Percentiles rank a stretch among this genome's conserved stretches.
Conservation (phyloP, 164 flowering plant species). For the Sextonia rubra region DNA sequence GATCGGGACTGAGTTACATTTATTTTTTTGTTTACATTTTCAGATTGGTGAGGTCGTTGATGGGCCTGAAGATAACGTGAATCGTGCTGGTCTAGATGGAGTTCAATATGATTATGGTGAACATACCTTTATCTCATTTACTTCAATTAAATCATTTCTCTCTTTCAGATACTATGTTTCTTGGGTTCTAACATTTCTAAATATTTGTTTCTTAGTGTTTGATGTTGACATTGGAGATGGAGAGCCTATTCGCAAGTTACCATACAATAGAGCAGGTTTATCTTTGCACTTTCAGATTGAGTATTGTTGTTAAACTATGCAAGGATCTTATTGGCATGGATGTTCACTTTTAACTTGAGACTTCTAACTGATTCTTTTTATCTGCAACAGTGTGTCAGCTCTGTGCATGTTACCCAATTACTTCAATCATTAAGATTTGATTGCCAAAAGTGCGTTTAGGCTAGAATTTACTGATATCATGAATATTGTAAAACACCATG, state of each 20-base stretch:
- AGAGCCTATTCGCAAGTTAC: constrained; percentile 84
- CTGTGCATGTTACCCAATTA: no score
- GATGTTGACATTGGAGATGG: constrained; percentile 99
- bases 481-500: no score
- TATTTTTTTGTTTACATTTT: not conserved
- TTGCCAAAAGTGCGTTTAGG: no score
- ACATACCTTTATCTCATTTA: constrained; percentile 5
- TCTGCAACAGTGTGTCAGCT: constrained; percentile 31
- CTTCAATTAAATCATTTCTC: constrained; percentile 2
- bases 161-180: not conserved
- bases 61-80: constrained; percentile 79
- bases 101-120: constrained; percentile 81
- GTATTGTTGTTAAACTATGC: constrained; percentile 6
- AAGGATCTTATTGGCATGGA: no score
- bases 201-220: constrained; percentile 49
- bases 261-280: constrained; percentile 85
- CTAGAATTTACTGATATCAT: no score
- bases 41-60: constrained; percentile 98
- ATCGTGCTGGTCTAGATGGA: constrained; percentile 62
- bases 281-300: constrained; percentile 1
- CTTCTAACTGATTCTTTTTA: not conserved
- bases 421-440: no score
- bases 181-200: not conserved
- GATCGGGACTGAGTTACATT: no score
- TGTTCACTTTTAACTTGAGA: no score